Evolutionary conservation across 148 eudicot genomes (phyloP).

Genomic region (Camellia japonica): DNA sequence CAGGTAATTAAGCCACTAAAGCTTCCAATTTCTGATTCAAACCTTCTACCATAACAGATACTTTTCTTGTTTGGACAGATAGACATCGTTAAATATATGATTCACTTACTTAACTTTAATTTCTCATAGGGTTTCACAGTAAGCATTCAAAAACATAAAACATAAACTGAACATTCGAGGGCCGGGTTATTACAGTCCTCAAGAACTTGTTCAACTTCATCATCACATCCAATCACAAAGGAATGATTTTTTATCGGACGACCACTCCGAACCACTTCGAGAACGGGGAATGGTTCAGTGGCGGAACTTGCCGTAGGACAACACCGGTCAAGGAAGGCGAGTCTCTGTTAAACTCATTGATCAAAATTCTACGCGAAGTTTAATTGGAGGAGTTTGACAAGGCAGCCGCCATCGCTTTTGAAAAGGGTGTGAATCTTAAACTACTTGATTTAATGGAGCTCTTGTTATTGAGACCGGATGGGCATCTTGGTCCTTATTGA

Average conservation of each 20-base stretch:
- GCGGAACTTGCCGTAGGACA: slow-evolving; percentile 57
- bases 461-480: slow-evolving; percentile 25
- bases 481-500: no score
- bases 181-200: no score
- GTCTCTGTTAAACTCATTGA: slow-evolving; percentile 33
- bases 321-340: slow-evolving; percentile 56
- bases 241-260: slow-evolving; percentile 47
- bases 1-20: no score
- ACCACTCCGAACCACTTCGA: slow-evolving; percentile 48
- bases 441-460: slow-evolving; percentile 58
- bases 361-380: slow-evolving; percentile 37
- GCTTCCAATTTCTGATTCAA: no score
- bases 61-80: no score
- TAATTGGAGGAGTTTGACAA: slow-evolving; percentile 61
- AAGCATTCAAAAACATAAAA: no score
- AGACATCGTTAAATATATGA: no score
- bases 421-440: slow-evolving; percentile 30
- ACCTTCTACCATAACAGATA: no score
- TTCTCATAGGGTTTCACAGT: no score
- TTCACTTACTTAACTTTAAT: no score
- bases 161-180: no score
- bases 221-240: slow-evolving; percentile 41
- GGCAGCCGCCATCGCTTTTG: slow-evolving; percentile 19
- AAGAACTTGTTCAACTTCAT: slow-evolving; percentile 40
- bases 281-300: slow-evolving; percentile 46